Percentiles rank a stretch among this genome's conserved stretches.
These are phyloP conservation scores for Haplosporangium sp. DNA, from an alignment of 371 early-diverging fungal genomes.

Conservation along the genomic window DNA sequence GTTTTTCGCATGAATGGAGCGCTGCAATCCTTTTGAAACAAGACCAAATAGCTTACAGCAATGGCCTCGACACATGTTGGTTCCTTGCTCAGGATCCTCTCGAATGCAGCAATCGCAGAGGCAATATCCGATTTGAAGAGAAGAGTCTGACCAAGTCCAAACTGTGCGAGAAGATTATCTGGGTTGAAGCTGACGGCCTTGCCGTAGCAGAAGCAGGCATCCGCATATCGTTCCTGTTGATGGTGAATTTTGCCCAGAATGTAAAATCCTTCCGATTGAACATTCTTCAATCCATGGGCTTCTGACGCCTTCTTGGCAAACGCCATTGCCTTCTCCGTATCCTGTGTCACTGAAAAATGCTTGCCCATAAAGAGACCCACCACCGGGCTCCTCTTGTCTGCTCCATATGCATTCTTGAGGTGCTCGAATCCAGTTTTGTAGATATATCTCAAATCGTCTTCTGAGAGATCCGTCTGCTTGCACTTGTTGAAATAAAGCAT, in stretches of 20 bases:
- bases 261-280: constrained; percentile 51
- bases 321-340: constrained; percentile 55
- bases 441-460: constrained; percentile 55
- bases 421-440: constrained; percentile 59
- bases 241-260: constrained; percentile 52
- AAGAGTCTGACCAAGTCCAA: constrained; percentile 78
- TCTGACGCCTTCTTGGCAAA: constrained; percentile 60
- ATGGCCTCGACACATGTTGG: constrained; percentile 73
- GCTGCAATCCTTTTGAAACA: constrained; percentile 4
- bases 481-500: constrained; percentile 82
- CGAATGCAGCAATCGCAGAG: constrained; percentile 77
- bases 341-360: constrained; percentile 29
- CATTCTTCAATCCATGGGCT: constrained; percentile 38
- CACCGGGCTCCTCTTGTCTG: constrained; percentile 62
- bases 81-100: constrained; percentile 74
- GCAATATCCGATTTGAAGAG: constrained; percentile 56
- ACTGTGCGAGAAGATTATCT: constrained; percentile 76
- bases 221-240: constrained; percentile 65
- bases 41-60: constrained; percentile 56
- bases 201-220: constrained; percentile 77
- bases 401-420: constrained; percentile 63
- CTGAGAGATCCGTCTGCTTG: constrained; percentile 55
- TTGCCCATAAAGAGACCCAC: constrained; percentile 52
- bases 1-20: not conserved
- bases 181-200: constrained; percentile 78